Base-by-base conservation (phyloP, 139 green algal genomes). In the Chlamydomonas sphaeroides region DNA sequence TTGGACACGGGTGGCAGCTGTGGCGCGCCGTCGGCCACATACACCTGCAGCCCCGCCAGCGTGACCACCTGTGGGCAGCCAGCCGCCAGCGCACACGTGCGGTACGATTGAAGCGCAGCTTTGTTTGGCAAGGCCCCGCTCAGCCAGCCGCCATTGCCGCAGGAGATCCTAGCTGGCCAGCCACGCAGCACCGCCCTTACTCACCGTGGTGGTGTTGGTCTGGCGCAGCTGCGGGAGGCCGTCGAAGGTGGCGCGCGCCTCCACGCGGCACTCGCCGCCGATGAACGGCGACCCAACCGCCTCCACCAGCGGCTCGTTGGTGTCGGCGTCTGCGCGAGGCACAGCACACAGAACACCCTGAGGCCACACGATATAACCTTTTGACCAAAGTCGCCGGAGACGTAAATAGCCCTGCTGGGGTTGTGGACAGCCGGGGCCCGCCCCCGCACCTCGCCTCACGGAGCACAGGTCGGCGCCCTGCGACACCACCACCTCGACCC, bases 401-500 rank as follows among this genome's bases (percentile, higher is more conserved):
- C n/a, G n/a, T n/a, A n/a, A n/a, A n/a, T n/a, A n/a, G n/a, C n/a
- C n/a, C n/a, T n/a, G n/a, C n/a, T n/a, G n/a, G n/a, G n/a, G n/a
- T n/a, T n/a, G n/a, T n/a, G n/a, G n/a, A n/a, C n/a, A n/a, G n/a
- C n/a, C n/a, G n/a, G n/a, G n/a, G n/a, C n/a, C n/a, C n/a, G n/a
- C n/a, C n/a, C n/a, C n/a, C 65, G 11, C 65, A 84, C 77, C 65
- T 68, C n/a, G 35, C 26, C 26, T 10, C 5, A 78, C 61, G 17
- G 18, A 45, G 70, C 87, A 91, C 28, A 87, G 35, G 20, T 79
- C 69, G 0, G 65, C n/a, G 42, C 87, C 87, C 23, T 84, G 32
- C 20, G 41, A 63, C 0, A 91, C 65, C 10, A 33, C 26, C 25
- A 88, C 77, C 3, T 18, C 42, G 1, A 81, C 73, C 42, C 83